A percentile compares a stretch with the other conserved stretches of the same genome.
Conservation (phyloP, 768 basidiomycete species). For the Mycena floridula region DNA sequence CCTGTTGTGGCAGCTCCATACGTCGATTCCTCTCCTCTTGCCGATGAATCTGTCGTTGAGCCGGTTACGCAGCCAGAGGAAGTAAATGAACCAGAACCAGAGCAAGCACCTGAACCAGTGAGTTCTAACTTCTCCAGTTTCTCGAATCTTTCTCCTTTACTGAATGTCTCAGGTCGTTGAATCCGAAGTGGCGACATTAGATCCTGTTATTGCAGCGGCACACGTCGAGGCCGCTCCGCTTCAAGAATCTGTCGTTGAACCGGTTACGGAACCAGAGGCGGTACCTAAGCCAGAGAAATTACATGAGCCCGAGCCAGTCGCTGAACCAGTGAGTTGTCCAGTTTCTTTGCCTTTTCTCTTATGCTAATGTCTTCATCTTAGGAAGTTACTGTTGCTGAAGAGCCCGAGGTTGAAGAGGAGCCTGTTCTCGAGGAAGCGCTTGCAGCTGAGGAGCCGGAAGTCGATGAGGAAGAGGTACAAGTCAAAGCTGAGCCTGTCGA, state of each 20-base stretch:
- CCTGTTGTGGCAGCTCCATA: not conserved
- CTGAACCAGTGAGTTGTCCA: not conserved
- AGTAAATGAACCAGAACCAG: not conserved
- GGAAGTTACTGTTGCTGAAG: constrained; percentile 2
- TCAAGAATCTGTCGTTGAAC: constrained; percentile 2
- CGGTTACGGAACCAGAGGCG: constrained; percentile 2
- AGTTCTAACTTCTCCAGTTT: not conserved
- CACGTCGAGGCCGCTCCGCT: no score
- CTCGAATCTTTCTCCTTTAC: not conserved
- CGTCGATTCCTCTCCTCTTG: not conserved
- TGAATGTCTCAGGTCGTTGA: not conserved
- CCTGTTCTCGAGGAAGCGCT: constrained; percentile 3
- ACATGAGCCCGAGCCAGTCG: constrained; percentile 5
- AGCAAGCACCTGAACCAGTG: not conserved
- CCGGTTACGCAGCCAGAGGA: not conserved
- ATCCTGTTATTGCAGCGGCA: no score
- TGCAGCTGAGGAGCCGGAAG: not conserved
- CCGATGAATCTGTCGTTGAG: not conserved
- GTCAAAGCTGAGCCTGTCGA: not conserved
- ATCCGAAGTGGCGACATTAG: no score
- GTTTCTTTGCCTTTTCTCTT: not conserved
- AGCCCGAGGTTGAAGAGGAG: constrained; percentile 8
- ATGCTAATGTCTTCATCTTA: not conserved
- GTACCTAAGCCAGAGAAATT: constrained; percentile 4
- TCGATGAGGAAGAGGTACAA: not conserved